Conservation (phyloP, 768 basidiomycete species). For the Naganishia friedmannii region DNA sequence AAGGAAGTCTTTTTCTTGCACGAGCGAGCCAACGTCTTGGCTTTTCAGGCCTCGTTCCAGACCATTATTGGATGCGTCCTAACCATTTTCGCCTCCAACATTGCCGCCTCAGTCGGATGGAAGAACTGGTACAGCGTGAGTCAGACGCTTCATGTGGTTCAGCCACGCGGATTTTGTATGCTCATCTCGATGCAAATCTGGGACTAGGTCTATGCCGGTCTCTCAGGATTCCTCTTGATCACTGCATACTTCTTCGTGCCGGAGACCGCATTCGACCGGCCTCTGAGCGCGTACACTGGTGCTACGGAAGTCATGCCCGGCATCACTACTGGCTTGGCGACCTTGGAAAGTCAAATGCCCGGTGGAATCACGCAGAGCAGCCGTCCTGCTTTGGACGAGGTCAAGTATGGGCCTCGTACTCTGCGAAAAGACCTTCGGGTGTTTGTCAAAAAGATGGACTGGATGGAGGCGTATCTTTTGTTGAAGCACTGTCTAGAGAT, state of each 20-base stretch:
- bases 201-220: slow-evolving; percentile 15
- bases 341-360: not conserved
- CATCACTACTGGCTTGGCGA: not conserved
- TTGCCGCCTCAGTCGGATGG: slow-evolving; percentile 14
- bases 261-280: slow-evolving; percentile 7
- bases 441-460: slow-evolving; percentile 3
- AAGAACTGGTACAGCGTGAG: slow-evolving; percentile 26
- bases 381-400: slow-evolving; percentile 8
- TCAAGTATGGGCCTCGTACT: not conserved
- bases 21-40: slow-evolving; percentile 19
- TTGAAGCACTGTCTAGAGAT: slow-evolving; percentile 12
- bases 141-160: not conserved
- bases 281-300: slow-evolving; percentile 8
- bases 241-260: slow-evolving; percentile 7
- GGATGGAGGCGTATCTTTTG: slow-evolving; percentile 11
- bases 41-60: slow-evolving; percentile 15
- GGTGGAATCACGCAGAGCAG: slow-evolving; percentile 5
- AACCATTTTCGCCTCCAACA: slow-evolving; percentile 16
- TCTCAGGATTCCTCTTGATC: slow-evolving; percentile 12
- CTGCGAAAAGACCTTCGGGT: slow-evolving; percentile 2
- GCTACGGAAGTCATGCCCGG: not conserved
- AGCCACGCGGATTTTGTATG: not conserved
- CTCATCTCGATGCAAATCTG: not conserved
- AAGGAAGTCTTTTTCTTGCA: slow-evolving; percentile 22
- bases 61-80: slow-evolving; percentile 21